Conservation (phyloP, 768 basidiomycete species). For the Lactarius indigo region DNA sequence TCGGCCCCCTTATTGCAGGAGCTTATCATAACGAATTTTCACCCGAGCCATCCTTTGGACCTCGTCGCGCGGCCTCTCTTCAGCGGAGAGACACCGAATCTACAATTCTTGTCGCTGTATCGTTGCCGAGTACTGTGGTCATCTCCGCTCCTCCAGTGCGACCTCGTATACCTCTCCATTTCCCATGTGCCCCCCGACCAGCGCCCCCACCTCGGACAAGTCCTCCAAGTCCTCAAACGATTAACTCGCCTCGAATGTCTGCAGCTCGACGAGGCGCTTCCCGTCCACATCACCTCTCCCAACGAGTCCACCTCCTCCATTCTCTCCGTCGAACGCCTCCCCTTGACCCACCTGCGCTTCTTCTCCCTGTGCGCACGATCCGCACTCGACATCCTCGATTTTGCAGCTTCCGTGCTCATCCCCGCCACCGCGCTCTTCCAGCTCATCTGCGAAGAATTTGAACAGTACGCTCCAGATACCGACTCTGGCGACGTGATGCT, state of each 20-base stretch:
- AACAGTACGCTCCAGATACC: conserved; percentile 8
- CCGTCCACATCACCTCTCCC: conserved; percentile 10
- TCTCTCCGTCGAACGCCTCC: conserved; percentile 15
- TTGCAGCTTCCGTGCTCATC: conserved; percentile 13
- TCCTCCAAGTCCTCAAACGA: conserved; percentile 17
- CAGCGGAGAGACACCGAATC: conserved; percentile 8
- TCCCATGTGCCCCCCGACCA: conserved; percentile 14
- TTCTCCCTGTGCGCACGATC: conserved; percentile 19
- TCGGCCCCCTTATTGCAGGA: conserved; percentile 17
- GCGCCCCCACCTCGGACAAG: conserved; percentile 4
- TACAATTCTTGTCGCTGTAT: conserved; percentile 17
- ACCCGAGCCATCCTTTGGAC: conserved; percentile 9
- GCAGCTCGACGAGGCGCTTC: conserved; percentile 21
- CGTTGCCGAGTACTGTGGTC: conserved; percentile 20
- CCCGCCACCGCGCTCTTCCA: conserved; percentile 18
- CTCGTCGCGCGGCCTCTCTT: conserved; percentile 14
- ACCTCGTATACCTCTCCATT: conserved; percentile 23
- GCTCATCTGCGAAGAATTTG: conserved; percentile 22
- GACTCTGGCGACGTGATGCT: conserved; percentile 21
- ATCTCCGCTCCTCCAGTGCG: conserved; percentile 19
- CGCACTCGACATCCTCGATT: conserved; percentile 22
- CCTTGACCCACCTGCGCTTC: conserved; percentile 9
- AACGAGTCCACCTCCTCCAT: conserved; percentile 8
- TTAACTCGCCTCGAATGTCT: conserved; percentile 20
- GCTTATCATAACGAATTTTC: conserved; percentile 18